phyloP scores from a whole-genome alignment of 2,329 filamentous ascomycete genomes.

The Bertia moriformis region DNA sequence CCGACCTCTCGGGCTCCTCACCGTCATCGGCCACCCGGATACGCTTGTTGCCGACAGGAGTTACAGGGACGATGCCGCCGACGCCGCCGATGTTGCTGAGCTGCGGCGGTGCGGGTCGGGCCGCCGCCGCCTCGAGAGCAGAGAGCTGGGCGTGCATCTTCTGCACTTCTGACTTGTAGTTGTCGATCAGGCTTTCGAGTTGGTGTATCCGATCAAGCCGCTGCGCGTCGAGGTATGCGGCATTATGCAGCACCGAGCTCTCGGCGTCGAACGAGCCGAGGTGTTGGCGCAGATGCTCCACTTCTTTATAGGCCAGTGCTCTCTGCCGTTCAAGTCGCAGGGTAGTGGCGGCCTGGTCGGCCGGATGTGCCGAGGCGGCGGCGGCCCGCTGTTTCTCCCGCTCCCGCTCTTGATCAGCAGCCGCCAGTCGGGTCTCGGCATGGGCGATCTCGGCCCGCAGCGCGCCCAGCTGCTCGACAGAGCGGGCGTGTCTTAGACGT shows the following conservation, averaged over 20 bases:
- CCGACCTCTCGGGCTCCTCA: too few relatives aligned
- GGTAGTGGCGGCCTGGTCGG: constrained; percentile 56
- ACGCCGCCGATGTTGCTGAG: constrained; percentile 52
- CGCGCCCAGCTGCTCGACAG: constrained; percentile 68
- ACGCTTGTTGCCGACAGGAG: constrained; percentile 33
- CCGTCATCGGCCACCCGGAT: constrained; percentile 63
- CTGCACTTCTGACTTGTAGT: constrained; percentile 72
- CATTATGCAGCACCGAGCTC: constrained; percentile 71
- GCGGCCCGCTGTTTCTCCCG: constrained; percentile 40
- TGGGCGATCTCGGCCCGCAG: constrained; percentile 66
- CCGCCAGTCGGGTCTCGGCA: constrained; percentile 58
- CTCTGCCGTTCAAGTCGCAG: constrained; percentile 79
- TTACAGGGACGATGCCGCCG: too few relatives aligned
- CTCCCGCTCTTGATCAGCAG: constrained; percentile 55
- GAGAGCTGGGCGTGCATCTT: constrained; percentile 62
- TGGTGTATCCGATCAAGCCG: constrained; percentile 64
- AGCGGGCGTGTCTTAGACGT: constrained; percentile 61
- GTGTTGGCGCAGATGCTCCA: constrained; percentile 84
- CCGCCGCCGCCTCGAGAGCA: constrained; percentile 33
- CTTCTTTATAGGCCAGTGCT: constrained; percentile 74
- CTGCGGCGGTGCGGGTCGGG: constrained; percentile 19
- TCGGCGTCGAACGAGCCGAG: constrained; percentile 78
- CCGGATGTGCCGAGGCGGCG: constrained; percentile 16
- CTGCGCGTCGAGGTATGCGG: constrained; percentile 61
- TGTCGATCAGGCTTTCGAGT: constrained; percentile 69